phyloP scores from a whole-genome alignment of 257 asterid genomes.

The Rehmannia glutinosa region DNA sequence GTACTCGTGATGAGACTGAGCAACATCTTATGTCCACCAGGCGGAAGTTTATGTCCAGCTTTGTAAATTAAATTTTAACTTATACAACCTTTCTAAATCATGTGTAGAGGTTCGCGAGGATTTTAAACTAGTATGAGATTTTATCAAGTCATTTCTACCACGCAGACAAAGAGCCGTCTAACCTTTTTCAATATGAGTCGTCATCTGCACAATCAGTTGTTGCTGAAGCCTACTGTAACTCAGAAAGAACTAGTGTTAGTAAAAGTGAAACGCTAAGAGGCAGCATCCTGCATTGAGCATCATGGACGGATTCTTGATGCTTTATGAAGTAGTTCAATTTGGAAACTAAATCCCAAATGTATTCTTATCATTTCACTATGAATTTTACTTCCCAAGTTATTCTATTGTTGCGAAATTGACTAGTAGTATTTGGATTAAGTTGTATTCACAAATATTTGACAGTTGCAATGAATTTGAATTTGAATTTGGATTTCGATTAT shows the following conservation, averaged over 20 bases:
- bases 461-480: too few species aligned
- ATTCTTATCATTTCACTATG: too few species aligned
- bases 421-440: too few species aligned
- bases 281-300: constrained; percentile 91
- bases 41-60: constrained; percentile 37
- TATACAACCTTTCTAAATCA: constrained; percentile 27
- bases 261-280: constrained; percentile 81
- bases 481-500: too few species aligned
- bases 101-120: constrained; percentile 61
- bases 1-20: constrained; percentile 3
- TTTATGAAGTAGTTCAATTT: constrained; percentile 74
- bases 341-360: constrained; percentile 54
- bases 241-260: constrained; percentile 66
- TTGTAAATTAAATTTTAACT: constrained; percentile 12
- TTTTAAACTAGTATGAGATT: constrained; percentile 72
- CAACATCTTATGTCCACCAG: background rate
- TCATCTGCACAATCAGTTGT: constrained; percentile 71
- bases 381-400: too few species aligned
- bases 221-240: constrained; percentile 71
- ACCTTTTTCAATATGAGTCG: constrained; percentile 70
- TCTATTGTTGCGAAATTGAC: too few species aligned
- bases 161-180: constrained; percentile 80
- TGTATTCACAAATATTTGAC: too few species aligned
- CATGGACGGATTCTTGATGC: constrained; percentile 90
- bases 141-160: constrained; percentile 68